A percentile compares a stretch with the other conserved stretches of the same genome.
Conservation (phyloP, 495 filamentous ascomycete species). For the Acidiella bohemica region DNA sequence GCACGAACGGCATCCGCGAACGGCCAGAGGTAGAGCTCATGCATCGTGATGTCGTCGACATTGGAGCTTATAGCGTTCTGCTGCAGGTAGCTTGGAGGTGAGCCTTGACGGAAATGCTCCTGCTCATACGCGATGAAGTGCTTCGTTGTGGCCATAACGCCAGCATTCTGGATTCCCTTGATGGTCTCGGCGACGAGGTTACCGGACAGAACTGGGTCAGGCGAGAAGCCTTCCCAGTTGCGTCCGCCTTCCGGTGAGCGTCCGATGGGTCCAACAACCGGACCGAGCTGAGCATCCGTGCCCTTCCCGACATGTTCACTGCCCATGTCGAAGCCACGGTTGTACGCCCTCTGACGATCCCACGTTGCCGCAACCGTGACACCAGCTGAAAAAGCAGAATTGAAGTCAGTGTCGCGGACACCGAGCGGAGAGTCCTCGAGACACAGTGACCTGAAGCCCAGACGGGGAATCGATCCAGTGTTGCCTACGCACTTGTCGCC, state of each 20-base stretch:
- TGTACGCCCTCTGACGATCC: conserved; percentile 28
- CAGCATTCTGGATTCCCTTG: conserved; percentile 30
- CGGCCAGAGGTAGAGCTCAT: conserved; percentile 88
- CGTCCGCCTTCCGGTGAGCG: conserved; percentile 65
- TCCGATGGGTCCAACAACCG: conserved; percentile 65
- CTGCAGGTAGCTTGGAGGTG: conserved; percentile 1
- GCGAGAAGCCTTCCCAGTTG: conserved; percentile 56
- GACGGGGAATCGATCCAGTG: conserved; percentile 51
- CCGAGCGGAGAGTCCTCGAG: conserved; percentile 86
- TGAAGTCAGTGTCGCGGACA: conserved; percentile 43
- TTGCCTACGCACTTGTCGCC: conserved; percentile 72
- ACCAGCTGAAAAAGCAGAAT: conserved; percentile 30
- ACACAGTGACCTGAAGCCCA: conserved; percentile 72
- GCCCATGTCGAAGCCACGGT: conserved; percentile 31
- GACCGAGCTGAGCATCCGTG: conserved; percentile 74
- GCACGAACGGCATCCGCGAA: conserved; percentile 46
- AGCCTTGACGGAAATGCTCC: conserved; percentile 59
- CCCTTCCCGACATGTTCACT: conserved; percentile 28
- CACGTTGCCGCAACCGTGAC: conserved; percentile 31
- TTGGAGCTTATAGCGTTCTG: conserved; percentile 47
- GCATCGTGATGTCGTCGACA: conserved; percentile 79
- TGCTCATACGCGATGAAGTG: conserved; percentile 32
- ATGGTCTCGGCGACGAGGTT: conserved; percentile 29
- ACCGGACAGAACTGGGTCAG: conserved; percentile 31
- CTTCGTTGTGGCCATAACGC: conserved; percentile 31